Conservation (phyloP, 352 stramenopile species). For the Pythium utonaiense region DNA sequence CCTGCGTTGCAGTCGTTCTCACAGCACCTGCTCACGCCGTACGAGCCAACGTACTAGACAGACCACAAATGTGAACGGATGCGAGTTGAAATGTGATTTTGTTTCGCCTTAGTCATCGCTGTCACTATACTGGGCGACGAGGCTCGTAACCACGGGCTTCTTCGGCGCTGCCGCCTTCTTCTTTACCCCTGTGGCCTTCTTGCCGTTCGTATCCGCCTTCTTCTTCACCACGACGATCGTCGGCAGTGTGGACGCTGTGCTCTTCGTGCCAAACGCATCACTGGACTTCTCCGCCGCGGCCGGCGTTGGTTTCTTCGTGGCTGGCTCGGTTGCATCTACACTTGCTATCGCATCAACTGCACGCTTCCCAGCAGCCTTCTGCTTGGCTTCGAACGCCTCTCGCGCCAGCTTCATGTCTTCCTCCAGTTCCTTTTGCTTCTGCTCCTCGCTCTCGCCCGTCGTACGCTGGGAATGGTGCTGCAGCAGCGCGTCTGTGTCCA, state of each 20-base stretch:
- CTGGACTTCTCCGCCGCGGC: conserved; percentile 5
- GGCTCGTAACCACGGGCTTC: conserved; percentile 37
- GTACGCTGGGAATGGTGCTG: conserved; percentile 34
- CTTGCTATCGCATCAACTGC: conserved; percentile 15
- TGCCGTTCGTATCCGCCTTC: conserved; percentile 35
- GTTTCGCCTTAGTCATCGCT: conserved; percentile 43
- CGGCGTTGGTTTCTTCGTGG: conserved; percentile 15
- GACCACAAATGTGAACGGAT: conserved; percentile 4
- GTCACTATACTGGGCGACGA: conserved; percentile 82
- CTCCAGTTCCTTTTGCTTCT: conserved; percentile 44
- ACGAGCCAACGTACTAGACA: conserved; percentile 69
- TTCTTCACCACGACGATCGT: conserved; percentile 24
- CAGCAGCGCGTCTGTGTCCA: conserved; percentile 83
- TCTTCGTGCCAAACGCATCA: conserved; percentile 1
- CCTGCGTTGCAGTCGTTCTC: conserved; percentile 93
- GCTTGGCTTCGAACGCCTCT: conserved; percentile 44
- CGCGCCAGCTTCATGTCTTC: conserved; percentile 47
- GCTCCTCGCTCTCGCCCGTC: conserved; percentile 33
- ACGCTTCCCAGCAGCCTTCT: conserved; percentile 32
- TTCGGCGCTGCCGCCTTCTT: conserved; percentile 31
- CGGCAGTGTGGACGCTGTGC: conserved; percentile 13
- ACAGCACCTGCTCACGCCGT: conserved; percentile 93
- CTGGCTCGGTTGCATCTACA: neutral
- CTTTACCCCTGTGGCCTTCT: conserved; percentile 21
- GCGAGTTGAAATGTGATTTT: neutral